Percentiles rank a stretch among this genome's conserved stretches.
These are phyloP conservation scores for Begonia loranthoides DNA, from an alignment of 306 rosid genomes.

Conservation along the genomic window DNA sequence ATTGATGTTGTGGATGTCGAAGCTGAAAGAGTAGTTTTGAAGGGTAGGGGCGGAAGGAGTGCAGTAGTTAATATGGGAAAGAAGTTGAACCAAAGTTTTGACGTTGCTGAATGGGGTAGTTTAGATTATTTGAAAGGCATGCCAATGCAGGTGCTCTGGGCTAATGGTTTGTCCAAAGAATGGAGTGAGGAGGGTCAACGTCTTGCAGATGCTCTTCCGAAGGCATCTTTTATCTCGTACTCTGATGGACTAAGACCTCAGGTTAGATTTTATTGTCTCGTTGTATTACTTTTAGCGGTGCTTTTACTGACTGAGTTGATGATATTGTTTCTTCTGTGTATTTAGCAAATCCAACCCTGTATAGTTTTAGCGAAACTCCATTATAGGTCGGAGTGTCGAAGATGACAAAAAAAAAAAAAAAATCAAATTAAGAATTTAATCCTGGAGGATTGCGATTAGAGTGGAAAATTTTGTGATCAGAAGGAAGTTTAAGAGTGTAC, in stretches of 20 bases:
- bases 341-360: too few relatives aligned
- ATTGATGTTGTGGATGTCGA: constrained; percentile 32
- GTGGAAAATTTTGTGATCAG: too few relatives aligned
- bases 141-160: constrained; percentile 82
- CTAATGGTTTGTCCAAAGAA: constrained; percentile 60
- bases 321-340: too few relatives aligned
- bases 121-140: constrained; percentile 49
- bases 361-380: too few relatives aligned
- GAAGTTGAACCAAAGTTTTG: constrained; percentile 75
- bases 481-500: too few relatives aligned
- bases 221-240: constrained; percentile 49
- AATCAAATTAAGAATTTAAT: too few relatives aligned
- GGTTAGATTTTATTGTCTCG: constrained; percentile 31
- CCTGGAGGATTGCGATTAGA: too few relatives aligned
- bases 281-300: constrained; percentile 8
- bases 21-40: constrained; percentile 64
- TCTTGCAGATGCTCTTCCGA: constrained; percentile 50
- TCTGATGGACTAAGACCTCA: constrained; percentile 90
- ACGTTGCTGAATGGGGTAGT: constrained; percentile 69
- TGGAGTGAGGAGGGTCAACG: constrained; percentile 75
- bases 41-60: constrained; percentile 44
- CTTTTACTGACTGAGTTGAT: not conserved
- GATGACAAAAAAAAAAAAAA: too few relatives aligned
- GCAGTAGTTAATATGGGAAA: constrained; percentile 60
- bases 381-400: too few relatives aligned